Evolutionary conservation across 78 protist species (phyloP), one percentile per base, ranked within the genome.

Genomic region (Cavenderia fasciculata): DNA sequence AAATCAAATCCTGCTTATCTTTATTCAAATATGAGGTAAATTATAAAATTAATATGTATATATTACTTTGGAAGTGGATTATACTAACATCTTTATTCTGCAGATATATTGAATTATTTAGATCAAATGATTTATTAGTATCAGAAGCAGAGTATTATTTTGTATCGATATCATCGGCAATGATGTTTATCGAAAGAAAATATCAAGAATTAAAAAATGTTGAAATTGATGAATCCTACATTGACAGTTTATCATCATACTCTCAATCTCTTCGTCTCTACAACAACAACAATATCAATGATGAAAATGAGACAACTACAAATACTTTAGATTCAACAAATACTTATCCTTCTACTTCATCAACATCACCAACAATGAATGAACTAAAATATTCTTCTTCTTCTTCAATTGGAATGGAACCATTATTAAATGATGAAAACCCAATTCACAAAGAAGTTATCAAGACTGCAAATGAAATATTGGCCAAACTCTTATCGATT

Each of bases 101-200:
- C 18, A 76, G 86, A 66, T 78, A 52, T 57, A 68, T 82, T 44
- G 90, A 82, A 25, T 25, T 82, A 40, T 82, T 69, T 33, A 68
- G 90, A 82, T 27, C 90, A 16, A 36, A 46, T 38, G 70, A 82
- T n/a, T 44, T 68, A 18, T 31, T 82, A 25, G 43, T 68, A 5
- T 57, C 74, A 14, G 90, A 82, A 56, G 69, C 49, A 41, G 57
- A 27, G 7, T 82, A 82, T 68, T 82, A 82, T 57, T 68, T 82
- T 56, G 49, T 65, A 19, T 40, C 73, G 23, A 56, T 82, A 41
- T 54, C 36, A 25, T 54, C 62, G 41, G 69, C 90, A n/a, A 56
- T 72, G 11, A 23, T 36, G 4, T 68, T 34, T 52, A 68, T 82
- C 4, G 63, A 51, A 49, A 25, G 38, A 68, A 38, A 31, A 19